These are phyloP conservation scores for Apophysomyces variabilis DNA, from an alignment of 371 early-diverging fungal species.

Conservation along the genomic window DNA sequence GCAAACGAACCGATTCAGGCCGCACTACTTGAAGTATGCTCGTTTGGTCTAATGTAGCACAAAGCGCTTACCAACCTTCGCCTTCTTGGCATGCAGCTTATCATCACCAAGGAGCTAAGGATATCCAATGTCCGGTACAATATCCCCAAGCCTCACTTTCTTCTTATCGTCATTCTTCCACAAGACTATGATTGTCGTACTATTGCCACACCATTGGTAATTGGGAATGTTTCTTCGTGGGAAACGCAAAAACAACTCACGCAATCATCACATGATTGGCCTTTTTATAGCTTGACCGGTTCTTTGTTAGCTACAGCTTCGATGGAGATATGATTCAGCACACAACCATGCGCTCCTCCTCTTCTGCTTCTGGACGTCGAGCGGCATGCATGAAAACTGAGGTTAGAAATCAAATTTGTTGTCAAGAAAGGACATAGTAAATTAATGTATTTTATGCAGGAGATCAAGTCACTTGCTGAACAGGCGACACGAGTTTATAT, in stretches of 20 bases:
- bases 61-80: too few species aligned
- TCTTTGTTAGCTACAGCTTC: conserved; percentile 58
- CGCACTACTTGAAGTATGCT: conserved; percentile 50
- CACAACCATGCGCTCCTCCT: conserved; percentile 19
- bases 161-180: conserved; percentile 39
- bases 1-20: conserved; percentile 52
- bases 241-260: background rate
- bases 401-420: background rate
- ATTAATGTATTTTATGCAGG: conserved; percentile 30
- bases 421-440: background rate
- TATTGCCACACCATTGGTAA: conserved; percentile 43
- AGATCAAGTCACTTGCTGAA: conserved; percentile 54
- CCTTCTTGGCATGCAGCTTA: conserved; percentile 25
- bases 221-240: background rate
- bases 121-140: conserved; percentile 52
- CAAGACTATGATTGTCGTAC: conserved; percentile 28
- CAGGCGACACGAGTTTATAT: conserved; percentile 55
- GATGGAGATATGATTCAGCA: conserved; percentile 41
- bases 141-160: conserved; percentile 57
- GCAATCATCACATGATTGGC: background rate
- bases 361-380: conserved; percentile 32
- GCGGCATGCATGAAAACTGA: conserved; percentile 17
- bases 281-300: conserved; percentile 52
- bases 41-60: too few species aligned
- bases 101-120: conserved; percentile 55